phyloP scores from a whole-genome alignment of 768 basidiomycete species.

The Lyophyllum semitale region DNA sequence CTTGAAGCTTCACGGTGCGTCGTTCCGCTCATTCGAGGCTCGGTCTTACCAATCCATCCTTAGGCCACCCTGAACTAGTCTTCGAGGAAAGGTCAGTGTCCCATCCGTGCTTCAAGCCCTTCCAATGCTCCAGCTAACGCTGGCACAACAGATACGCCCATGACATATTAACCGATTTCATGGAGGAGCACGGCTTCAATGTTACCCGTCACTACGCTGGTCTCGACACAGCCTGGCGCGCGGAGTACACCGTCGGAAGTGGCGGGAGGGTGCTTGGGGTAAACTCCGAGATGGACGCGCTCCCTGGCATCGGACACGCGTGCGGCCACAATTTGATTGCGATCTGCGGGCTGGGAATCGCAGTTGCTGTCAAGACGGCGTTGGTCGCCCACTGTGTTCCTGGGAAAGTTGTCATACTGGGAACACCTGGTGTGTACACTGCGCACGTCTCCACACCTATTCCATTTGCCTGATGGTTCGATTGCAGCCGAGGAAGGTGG shows the following conservation, averaged over 20 bases:
- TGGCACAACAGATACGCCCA: slow-evolving; percentile 61
- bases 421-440: slow-evolving; percentile 62
- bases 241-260: slow-evolving; percentile 60
- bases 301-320: slow-evolving; percentile 59
- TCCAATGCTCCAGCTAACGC: slow-evolving; percentile 3
- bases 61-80: slow-evolving; percentile 66
- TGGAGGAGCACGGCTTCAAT: slow-evolving; percentile 66
- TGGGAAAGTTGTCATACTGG: slow-evolving; percentile 73
- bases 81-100: slow-evolving; percentile 63
- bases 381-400: slow-evolving; percentile 60
- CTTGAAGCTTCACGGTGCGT: slow-evolving; percentile 70
- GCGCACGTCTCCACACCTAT: not conserved
- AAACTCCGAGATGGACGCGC: slow-evolving; percentile 80
- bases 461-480: slow-evolving; percentile 13
- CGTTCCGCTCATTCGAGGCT: not conserved
- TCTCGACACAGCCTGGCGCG: slow-evolving; percentile 77
- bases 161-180: slow-evolving; percentile 65
- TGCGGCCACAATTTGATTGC: slow-evolving; percentile 89
- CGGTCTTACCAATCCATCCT: slow-evolving; percentile 6
- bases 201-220: slow-evolving; percentile 73
- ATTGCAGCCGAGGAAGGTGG: slow-evolving; percentile 73
- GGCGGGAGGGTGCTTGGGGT: slow-evolving; percentile 72
- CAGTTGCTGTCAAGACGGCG: slow-evolving; percentile 72
- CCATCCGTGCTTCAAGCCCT: not conserved
- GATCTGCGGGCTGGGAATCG: slow-evolving; percentile 72